phyloP scores from a whole-genome alignment of 441 rosid species.

The Croton laevigatus region DNA sequence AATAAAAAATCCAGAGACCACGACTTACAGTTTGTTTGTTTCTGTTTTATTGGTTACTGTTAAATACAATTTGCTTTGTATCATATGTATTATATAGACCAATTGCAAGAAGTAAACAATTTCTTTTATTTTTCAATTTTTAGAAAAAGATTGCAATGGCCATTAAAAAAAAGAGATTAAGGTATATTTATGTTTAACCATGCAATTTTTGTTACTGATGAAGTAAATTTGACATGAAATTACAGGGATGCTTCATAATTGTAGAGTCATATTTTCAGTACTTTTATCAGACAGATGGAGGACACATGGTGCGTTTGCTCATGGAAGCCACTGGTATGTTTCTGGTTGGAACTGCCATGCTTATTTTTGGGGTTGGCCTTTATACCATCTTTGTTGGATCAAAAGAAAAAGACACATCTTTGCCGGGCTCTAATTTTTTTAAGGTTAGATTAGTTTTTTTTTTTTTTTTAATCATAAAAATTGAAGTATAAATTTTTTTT shows the following conservation, averaged over 20 bases:
- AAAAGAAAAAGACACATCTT: constrained; percentile 22
- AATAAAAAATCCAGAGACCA: not conserved
- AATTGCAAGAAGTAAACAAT: not conserved
- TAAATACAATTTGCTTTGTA: not conserved
- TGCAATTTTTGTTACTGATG: not conserved
- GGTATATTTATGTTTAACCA: too few relatives aligned
- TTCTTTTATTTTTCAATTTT: too few relatives aligned
- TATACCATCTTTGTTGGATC: constrained; percentile 59
- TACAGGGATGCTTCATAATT: constrained; percentile 66
- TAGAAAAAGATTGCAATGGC: too few relatives aligned
- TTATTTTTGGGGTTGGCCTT: constrained; percentile 59
- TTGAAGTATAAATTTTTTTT: too few relatives aligned
- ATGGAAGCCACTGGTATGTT: constrained; percentile 74
- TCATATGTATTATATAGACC: not conserved
- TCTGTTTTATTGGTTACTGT: not conserved
- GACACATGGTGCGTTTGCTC: constrained; percentile 41
- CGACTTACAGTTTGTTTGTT: too few relatives aligned
- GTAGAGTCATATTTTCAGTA: constrained; percentile 46
- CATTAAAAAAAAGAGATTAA: too few relatives aligned
- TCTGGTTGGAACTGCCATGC: constrained; percentile 63
- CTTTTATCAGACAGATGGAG: constrained; percentile 37
- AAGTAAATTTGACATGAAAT: not conserved
- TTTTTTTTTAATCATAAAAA: too few relatives aligned
- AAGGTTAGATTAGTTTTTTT: constrained; percentile 25
- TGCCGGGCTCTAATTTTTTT: constrained; percentile 42